A percentile compares a stretch with the other conserved stretches of the same genome.
These are phyloP conservation scores for Acacia pycnantha DNA, from an alignment of 331 rosid genomes.

Conservation along the genomic window DNA sequence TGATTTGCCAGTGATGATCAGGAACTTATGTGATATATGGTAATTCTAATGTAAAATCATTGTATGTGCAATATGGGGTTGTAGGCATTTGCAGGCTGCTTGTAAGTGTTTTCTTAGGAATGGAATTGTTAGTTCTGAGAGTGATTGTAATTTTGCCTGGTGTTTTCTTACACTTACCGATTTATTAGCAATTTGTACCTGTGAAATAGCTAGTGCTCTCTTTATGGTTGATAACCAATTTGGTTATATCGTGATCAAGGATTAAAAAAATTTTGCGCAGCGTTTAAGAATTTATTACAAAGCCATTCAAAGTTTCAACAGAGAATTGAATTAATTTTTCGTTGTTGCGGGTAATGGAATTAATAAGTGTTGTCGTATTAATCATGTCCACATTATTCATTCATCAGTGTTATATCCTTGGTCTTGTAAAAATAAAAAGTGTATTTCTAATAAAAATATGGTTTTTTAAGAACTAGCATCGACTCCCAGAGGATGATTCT, in stretches of 20 bases:
- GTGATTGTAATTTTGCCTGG: constrained; percentile 52
- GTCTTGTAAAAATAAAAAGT: too few species aligned
- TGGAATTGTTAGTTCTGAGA: constrained; percentile 59
- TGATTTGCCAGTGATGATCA: constrained; percentile 23
- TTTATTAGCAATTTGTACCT: constrained; percentile 44
- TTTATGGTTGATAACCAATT: not conserved
- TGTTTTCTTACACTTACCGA: constrained; percentile 45
- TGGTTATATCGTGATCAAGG: not conserved
- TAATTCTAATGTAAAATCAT: constrained; percentile 7
- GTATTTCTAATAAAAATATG: too few species aligned
- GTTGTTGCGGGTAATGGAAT: not conserved
- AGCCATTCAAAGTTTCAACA: not conserved
- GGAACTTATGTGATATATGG: constrained; percentile 16
- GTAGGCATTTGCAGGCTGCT: constrained; percentile 43
- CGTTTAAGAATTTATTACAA: not conserved
- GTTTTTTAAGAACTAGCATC: too few species aligned
- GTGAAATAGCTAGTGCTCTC: constrained; percentile 4
- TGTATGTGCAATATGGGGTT: constrained; percentile 41
- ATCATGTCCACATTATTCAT: not conserved
- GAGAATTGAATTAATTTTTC: not conserved
- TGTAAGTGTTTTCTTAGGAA: constrained; percentile 37
- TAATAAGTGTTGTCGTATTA: not conserved
- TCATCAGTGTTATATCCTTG: not conserved
- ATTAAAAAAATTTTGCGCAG: not conserved
- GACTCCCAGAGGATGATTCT: too few species aligned